Evolutionary conservation across 73 alveolate species (phyloP), one percentile per base, ranked within the genome.

Genomic region (Paramecium primaurelia): DNA sequence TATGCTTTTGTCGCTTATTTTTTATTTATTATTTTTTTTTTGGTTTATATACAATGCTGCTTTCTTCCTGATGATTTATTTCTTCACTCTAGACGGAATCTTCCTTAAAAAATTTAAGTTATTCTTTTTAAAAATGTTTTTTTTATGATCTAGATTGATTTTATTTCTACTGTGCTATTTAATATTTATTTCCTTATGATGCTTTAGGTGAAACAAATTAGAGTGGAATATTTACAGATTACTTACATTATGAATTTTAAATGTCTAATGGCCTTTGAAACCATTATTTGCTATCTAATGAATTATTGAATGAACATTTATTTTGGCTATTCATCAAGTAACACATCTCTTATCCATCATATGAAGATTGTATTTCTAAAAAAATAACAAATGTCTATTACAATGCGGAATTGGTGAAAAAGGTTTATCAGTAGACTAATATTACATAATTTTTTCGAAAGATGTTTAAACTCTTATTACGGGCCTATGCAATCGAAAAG

Each of bases 391-490:
- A 64, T 25, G 6, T 25, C 2, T 22, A 1, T 10, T 42, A 44
- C 47, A 26, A 80, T 38, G 10, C 3, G 58, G 73, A 47, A 40
- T 25, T 12, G 91, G 91, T 22, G 77, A 45, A 45, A 6, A 49
- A 11, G 75, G 91, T 80, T 80, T 22, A 80, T 80, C 91, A 20
- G 90, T 77, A 36, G 90, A 77, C 49, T 80, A 49, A 47, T 80
- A 73, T 49, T 80, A 80, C 44, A 80, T 18, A 9, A 45, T 25
- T 25, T 49, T 28, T 47, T 80, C 75, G 10, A 44, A 80, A 26
- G 71, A 80, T 16, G 68, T 73, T 37, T 73, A 73, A 14, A 73
- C 87, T 64, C 47, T 28, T 4, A 28, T 20, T 14, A 34, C 47
- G 28, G 84, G 84, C 30, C 84, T 9, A 16, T 64, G 30, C 20